Evolutionary conservation across 139 green algal species (phyloP).

Genomic region (Parachlorella kessleri): DNA sequence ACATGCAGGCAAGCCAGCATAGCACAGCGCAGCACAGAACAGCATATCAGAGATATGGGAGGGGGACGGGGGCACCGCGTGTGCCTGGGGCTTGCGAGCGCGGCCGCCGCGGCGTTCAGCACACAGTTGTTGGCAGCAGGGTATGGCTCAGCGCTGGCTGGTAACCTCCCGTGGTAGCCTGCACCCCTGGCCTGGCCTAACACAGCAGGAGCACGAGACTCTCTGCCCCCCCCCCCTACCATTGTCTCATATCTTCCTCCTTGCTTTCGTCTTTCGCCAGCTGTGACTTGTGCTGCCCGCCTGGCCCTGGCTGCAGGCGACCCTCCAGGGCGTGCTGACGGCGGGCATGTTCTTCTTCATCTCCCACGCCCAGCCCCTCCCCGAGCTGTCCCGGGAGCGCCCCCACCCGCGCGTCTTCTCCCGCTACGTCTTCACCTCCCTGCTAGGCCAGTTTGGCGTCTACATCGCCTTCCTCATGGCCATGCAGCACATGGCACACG

Average conservation of each 20-base stretch:
- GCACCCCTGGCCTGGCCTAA: too few relatives aligned
- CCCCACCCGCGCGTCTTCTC: constrained; percentile 96
- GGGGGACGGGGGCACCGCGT: too few relatives aligned
- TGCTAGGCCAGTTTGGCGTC: constrained; percentile 92
- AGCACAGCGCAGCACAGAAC: too few relatives aligned
- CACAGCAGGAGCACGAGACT: not conserved
- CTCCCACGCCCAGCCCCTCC: constrained; percentile 85
- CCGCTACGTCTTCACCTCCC: constrained; percentile 89
- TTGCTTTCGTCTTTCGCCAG: too few relatives aligned
- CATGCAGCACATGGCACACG: constrained; percentile 67
- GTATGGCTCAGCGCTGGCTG: too few relatives aligned
- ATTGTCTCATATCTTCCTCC: not conserved
- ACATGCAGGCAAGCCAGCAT: constrained; percentile 80
- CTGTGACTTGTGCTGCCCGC: too few relatives aligned
- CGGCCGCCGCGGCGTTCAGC: too few relatives aligned
- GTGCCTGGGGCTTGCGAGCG: too few relatives aligned
- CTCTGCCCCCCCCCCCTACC: not conserved
- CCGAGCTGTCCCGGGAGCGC: constrained; percentile 71
- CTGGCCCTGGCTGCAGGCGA: constrained; percentile 86
- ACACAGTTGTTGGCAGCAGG: too few relatives aligned
- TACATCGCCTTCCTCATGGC: constrained; percentile 81
- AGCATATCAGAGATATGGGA: too few relatives aligned
- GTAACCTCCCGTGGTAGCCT: too few relatives aligned
- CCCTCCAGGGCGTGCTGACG: constrained; percentile 77
- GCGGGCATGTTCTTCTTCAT: constrained; percentile 97